Conservation (phyloP, 768 basidiomycete genomes). For the Russula earlei region DNA sequence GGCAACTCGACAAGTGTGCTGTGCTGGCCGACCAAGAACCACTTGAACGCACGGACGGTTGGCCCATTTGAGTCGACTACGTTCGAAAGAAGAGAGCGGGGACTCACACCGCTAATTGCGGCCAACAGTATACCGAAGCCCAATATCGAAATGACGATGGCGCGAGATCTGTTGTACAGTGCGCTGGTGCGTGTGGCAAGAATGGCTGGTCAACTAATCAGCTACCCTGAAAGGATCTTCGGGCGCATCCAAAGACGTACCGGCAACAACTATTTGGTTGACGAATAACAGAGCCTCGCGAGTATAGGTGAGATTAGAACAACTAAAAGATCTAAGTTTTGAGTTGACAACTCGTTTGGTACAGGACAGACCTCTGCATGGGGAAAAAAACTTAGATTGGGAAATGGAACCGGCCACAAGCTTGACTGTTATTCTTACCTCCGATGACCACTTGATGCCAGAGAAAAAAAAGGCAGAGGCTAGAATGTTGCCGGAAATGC, state of each 20-base stretch:
- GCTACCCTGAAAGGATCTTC: background rate
- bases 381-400: background rate
- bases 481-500: slow-evolving; percentile 30
- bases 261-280: slow-evolving; percentile 37
- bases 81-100: background rate
- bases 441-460: background rate
- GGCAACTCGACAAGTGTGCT: background rate
- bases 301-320: slow-evolving; percentile 28
- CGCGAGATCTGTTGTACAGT: slow-evolving; percentile 35
- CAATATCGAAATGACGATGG: slow-evolving; percentile 31
- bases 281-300: slow-evolving; percentile 35
- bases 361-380: slow-evolving; percentile 18
- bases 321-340: slow-evolving; percentile 26
- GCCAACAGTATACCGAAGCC: slow-evolving; percentile 27
- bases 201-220: slow-evolving; percentile 27
- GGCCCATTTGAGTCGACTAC: background rate
- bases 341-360: background rate
- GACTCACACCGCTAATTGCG: slow-evolving; percentile 30
- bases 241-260: slow-evolving; percentile 27
- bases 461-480: slow-evolving; percentile 21
- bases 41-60: slow-evolving; percentile 26
- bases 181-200: slow-evolving; percentile 43
- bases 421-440: slow-evolving; percentile 10
- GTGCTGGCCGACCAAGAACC: slow-evolving; percentile 29
- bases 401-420: background rate